Conservation (phyloP, 805 yeast species). For the Isabelozyma heimii region DNA sequence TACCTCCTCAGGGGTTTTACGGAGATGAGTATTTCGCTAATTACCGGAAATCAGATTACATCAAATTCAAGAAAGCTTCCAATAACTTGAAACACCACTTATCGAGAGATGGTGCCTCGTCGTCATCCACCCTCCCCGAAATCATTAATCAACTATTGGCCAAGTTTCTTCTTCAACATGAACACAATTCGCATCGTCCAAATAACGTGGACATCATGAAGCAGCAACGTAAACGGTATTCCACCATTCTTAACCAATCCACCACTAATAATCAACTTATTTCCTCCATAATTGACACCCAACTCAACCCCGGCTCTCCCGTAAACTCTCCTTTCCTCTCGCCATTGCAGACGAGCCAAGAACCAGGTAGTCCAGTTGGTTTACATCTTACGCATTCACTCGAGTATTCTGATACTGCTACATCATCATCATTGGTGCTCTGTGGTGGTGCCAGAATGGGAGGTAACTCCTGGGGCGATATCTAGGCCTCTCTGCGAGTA, state of each 20-base stretch:
- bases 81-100: constrained; percentile 3
- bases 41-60: constrained; percentile 3
- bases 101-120: not conserved
- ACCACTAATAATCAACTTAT: not conserved
- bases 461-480: constrained; percentile 10
- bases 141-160: constrained; percentile 3
- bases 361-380: not conserved
- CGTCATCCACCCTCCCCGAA: constrained; percentile 1
- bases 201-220: not conserved
- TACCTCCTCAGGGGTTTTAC: constrained; percentile 1
- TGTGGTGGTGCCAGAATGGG: constrained; percentile 17
- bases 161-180: not conserved
- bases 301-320: constrained; percentile 1
- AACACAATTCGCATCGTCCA: not conserved
- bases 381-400: not conserved
- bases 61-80: constrained; percentile 3
- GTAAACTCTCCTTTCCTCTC: not conserved
- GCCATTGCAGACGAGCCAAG: constrained; percentile 1
- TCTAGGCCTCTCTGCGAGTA: constrained; percentile 1
- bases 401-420: not conserved
- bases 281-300: constrained; percentile 1
- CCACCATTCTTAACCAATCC: constrained; percentile 1
- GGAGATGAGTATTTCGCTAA: constrained; percentile 5
- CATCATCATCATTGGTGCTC: constrained; percentile 12
- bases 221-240: constrained; percentile 1